Base-by-base conservation (phyloP, 208 protist species). In the Crithidia sp. region DNA sequence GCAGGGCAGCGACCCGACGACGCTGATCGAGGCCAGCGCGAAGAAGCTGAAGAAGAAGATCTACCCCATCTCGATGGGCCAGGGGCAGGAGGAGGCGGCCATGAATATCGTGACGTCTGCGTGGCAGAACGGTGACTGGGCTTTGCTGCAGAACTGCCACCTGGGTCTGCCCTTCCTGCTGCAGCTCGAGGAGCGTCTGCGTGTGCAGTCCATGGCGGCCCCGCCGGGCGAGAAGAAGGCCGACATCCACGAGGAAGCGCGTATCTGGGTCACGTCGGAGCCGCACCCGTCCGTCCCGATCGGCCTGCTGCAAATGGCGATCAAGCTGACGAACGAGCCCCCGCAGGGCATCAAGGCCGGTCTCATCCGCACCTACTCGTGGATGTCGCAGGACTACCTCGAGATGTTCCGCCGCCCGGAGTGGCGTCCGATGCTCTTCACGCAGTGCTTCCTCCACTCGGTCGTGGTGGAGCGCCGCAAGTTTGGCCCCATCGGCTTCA, bases 271-370 rank as follows among this genome's bases (percentile, higher is more conserved):
- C 43, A 98, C 98, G 7, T 91, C 96, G 9, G 97, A 99, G 89
- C 98, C 99, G 14, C 86, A 95, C 81, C 76, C 84, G 41, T 84
- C 82, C 74, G 97, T 99, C 56, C 97, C 98, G 36, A 98, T 98
- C 67, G 98, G 96, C 56, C 88, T 99, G 54, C 88, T 98, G 79
- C 96, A 99, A 81, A 96, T 97, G 87, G 97, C 96, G 10, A 98
- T 99, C 74, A 99, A 99, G 90, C 82, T 99, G 43, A 99, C 98
- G 9, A 99, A 99, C 79, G 99, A 99, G 79, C 94, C 98, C 5
- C 98, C 99, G 57, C 92, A 96, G 63, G 99, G 98, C 58, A 96
- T 99, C 68, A 98, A 98, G 77, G 98, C 98, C 0, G 97, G 96
- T 67, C 87, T 99, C 58, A 95, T 98, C 70, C 84, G 96, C 50